Conservation (phyloP, 2,329 filamentous ascomycete genomes). For the Fusarium udum region DNA sequence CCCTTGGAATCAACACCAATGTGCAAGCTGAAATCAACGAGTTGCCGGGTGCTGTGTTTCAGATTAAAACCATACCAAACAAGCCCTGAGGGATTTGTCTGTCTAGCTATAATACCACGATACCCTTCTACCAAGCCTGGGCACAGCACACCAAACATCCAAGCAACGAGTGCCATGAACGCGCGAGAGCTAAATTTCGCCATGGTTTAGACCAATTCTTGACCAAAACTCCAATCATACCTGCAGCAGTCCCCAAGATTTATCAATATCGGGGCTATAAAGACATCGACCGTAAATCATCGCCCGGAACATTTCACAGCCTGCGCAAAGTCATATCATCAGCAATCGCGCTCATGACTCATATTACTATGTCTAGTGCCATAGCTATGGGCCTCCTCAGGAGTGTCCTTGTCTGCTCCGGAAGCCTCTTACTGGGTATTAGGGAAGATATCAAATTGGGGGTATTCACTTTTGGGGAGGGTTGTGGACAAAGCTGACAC, state of each 20-base stretch:
- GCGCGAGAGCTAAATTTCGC: conserved; percentile 35
- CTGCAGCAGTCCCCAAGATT: conserved; percentile 30
- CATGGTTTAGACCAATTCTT: conserved; percentile 23
- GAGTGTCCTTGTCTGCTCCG: conserved; percentile 42
- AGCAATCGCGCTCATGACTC: conserved; percentile 48
- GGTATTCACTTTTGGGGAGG: conserved; percentile 83
- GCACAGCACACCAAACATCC: conserved; percentile 29
- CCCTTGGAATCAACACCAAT: conserved; percentile 87
- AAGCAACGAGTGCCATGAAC: conserved; percentile 22
- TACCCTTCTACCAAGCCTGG: conserved; percentile 34
- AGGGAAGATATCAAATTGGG: conserved; percentile 40
- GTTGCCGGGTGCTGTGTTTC: conserved; percentile 89
- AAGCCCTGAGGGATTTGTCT: conserved; percentile 52
- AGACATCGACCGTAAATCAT: conserved; percentile 31
- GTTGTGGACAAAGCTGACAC: conserved; percentile 87
- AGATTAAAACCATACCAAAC: conserved; percentile 86
- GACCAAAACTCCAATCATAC: conserved; percentile 39
- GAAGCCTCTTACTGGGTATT: conserved; percentile 43
- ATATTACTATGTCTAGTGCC: conserved; percentile 50
- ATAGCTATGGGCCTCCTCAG: conserved; percentile 47
- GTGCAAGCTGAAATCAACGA: conserved; percentile 92
- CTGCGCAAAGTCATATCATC: conserved; percentile 49
- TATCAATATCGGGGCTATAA: conserved; percentile 18
- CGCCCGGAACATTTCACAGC: conserved; percentile 48
- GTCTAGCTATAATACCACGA: conserved; percentile 37